Evolutionary conservation across 176 grass and related monocot species (phyloP).

Genomic region (Metroxylon sagu): DNA sequence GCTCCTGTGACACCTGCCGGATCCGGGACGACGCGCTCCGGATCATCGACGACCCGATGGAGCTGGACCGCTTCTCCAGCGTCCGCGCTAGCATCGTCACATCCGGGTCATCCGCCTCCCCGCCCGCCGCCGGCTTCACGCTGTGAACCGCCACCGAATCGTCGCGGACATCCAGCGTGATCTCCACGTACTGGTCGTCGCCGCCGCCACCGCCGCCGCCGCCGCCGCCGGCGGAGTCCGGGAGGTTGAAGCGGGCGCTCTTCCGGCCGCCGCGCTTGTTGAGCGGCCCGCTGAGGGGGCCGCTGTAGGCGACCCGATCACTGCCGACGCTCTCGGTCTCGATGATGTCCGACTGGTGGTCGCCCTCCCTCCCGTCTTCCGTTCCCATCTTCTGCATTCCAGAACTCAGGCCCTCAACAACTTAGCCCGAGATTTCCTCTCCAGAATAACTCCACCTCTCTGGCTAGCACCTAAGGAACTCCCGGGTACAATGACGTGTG

Average conservation of each 20-base stretch:
- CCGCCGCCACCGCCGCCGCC: conserved; percentile 24
- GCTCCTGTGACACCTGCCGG: conserved; percentile 94
- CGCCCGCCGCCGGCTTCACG: conserved; percentile 39
- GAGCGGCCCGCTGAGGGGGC: conserved; percentile 36
- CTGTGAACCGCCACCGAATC: conserved; percentile 94
- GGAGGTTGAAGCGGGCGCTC: conserved; percentile 68
- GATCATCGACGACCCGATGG: conserved; percentile 36
- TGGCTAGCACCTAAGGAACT: too few species aligned
- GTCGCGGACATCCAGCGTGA: conserved; percentile 92
- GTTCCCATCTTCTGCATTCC: conserved; percentile 23
- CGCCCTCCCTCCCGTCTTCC: conserved; percentile 9
- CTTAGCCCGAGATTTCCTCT: too few species aligned
- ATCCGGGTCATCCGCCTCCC: conserved; percentile 32
- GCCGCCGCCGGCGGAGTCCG: conserved; percentile 11
- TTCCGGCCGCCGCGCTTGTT: conserved; percentile 41
- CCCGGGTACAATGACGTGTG: too few species aligned
- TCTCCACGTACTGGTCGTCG: conserved; percentile 77
- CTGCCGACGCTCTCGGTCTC: conserved; percentile 21
- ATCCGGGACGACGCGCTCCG: conserved; percentile 71
- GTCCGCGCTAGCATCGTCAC: conserved; percentile 54
- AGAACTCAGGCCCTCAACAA: background rate
- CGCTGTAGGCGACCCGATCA: conserved; percentile 18
- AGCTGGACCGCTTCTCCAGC: conserved; percentile 56
- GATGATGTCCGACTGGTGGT: conserved; percentile 16
- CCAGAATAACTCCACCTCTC: too few species aligned